phyloP scores from a whole-genome alignment of 306 rosid species.

The Dicorynia guianensis region DNA sequence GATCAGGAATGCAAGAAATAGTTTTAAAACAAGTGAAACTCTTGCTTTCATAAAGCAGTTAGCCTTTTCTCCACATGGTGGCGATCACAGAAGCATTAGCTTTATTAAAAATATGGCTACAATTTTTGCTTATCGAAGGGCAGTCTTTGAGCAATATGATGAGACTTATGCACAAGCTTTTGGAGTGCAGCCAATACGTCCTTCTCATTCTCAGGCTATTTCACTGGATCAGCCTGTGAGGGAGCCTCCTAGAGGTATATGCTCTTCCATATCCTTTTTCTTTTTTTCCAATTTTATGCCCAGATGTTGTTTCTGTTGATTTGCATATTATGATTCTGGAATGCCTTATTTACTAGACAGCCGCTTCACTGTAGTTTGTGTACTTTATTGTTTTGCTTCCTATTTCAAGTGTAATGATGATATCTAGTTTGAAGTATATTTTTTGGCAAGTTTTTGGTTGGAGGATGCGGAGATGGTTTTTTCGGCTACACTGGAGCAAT shows the following conservation, averaged over 20 bases:
- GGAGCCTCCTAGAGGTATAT: slow-evolving; percentile 78
- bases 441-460: background rate
- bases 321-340: background rate
- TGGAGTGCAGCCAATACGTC: slow-evolving; percentile 63
- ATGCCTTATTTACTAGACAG: background rate
- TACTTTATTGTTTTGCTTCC: background rate
- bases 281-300: background rate
- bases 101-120: slow-evolving; percentile 73
- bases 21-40: slow-evolving; percentile 63
- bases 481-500: background rate
- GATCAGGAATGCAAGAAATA: slow-evolving; percentile 68
- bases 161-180: slow-evolving; percentile 98
- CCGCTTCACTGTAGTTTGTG: background rate
- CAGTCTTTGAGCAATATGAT: slow-evolving; percentile 85
- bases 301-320: background rate
- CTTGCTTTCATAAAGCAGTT: slow-evolving; percentile 75
- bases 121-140: slow-evolving; percentile 61
- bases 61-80: slow-evolving; percentile 65
- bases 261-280: slow-evolving; percentile 16
- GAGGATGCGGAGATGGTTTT: background rate
- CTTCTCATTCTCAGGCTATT: slow-evolving; percentile 49
- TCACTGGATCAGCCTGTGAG: slow-evolving; percentile 47
- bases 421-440: background rate
- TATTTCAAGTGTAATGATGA: background rate
- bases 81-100: slow-evolving; percentile 55